These are phyloP conservation scores for Collariella sp. DNA, from an alignment of 495 filamentous ascomycete species.

Conservation along the genomic window DNA sequence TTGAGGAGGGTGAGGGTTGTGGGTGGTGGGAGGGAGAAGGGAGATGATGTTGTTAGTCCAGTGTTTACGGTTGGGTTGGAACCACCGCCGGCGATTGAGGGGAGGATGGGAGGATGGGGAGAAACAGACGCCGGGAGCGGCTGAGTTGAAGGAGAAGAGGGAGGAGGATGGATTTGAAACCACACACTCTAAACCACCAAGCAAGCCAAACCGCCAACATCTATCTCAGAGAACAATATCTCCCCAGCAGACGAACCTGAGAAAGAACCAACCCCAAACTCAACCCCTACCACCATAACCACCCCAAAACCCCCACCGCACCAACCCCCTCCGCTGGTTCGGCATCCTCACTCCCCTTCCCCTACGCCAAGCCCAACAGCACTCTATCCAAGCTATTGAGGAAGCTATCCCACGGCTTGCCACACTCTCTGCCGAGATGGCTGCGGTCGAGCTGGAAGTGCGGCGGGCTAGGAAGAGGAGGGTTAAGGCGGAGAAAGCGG, in stretches of 20 bases:
- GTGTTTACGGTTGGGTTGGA: not conserved
- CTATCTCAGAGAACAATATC: not conserved
- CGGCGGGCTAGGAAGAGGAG: conserved; percentile 43
- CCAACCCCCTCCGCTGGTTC: conserved; percentile 61
- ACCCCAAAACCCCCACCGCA: not conserved
- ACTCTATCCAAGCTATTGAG: conserved; percentile 36
- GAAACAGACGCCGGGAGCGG: too few relatives aligned
- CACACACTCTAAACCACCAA: not conserved
- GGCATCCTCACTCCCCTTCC: conserved; percentile 55
- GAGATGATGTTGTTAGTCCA: not conserved
- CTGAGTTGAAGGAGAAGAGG: not conserved
- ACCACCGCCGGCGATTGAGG: not conserved
- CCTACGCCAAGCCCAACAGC: conserved; percentile 51
- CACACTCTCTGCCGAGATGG: conserved; percentile 40
- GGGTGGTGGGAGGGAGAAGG: not conserved
- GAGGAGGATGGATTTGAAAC: not conserved
- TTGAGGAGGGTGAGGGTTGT: conserved; percentile 28
- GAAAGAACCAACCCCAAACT: not conserved
- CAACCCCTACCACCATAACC: not conserved
- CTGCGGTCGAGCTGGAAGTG: conserved; percentile 41
- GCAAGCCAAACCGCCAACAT: not conserved
- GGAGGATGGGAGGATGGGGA: not conserved
- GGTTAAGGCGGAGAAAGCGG: conserved; percentile 33
- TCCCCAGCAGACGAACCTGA: not conserved
- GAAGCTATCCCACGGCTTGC: conserved; percentile 39